Evolutionary conservation across 768 basidiomycete genomes (phyloP).

Genomic region (Suillus sp.): DNA sequence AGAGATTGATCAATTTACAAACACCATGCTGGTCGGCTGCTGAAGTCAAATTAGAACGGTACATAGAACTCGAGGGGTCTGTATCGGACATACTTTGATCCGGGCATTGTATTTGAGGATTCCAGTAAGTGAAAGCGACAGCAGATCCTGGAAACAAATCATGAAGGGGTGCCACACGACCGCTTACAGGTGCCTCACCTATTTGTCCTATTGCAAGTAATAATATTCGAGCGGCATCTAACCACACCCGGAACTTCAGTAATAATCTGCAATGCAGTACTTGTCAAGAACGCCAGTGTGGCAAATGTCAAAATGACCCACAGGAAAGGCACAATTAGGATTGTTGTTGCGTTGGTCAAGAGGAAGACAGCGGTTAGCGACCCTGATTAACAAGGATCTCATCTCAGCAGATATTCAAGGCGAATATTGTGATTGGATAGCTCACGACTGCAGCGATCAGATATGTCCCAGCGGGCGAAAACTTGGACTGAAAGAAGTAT

Average conservation of each 20-base stretch:
- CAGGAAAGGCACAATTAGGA: conserved; percentile 46
- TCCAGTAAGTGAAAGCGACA: conserved; percentile 44
- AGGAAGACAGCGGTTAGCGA: conserved; percentile 50
- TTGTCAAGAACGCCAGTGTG: conserved; percentile 5
- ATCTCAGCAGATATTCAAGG: conserved; percentile 3
- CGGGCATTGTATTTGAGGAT: conserved; percentile 45
- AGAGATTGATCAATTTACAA: conserved; percentile 52
- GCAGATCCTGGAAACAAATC: conserved; percentile 40
- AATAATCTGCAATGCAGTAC: conserved; percentile 39
- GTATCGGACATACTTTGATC: conserved; percentile 38
- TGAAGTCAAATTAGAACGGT: conserved; percentile 18
- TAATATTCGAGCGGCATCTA: conserved; percentile 53
- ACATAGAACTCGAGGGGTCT: background rate
- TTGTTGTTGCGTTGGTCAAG: conserved; percentile 40
- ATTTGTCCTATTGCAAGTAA: conserved; percentile 48
- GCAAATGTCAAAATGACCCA: conserved; percentile 29
- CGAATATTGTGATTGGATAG: conserved; percentile 8
- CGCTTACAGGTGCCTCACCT: conserved; percentile 35
- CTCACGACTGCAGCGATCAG: conserved; percentile 50
- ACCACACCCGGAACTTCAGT: conserved; percentile 50
- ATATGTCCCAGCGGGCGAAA: conserved; percentile 48
- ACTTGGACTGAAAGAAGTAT: conserved; percentile 47
- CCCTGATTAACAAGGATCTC: conserved; percentile 29
- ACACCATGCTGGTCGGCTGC: conserved; percentile 43
- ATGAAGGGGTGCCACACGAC: background rate